These are phyloP conservation scores for Arachnopeziza araneosa DNA, from an alignment of 2,329 filamentous ascomycete genomes.

Conservation along the genomic window DNA sequence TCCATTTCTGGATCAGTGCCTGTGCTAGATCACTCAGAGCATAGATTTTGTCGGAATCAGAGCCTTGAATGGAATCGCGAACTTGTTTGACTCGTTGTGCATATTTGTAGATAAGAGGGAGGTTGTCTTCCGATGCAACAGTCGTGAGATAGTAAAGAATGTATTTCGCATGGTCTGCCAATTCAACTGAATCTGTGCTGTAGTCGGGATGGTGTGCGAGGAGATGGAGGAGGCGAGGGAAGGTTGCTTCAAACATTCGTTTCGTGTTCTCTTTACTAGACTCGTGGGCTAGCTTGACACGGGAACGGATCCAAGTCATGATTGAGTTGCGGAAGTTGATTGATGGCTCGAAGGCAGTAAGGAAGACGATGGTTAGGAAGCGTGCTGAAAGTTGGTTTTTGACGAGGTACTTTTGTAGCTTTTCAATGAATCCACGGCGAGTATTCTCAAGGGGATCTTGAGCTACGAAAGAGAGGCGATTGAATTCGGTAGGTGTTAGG, in stretches of 20 bases:
- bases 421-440: conserved; percentile 71
- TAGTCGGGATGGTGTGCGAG: conserved; percentile 95
- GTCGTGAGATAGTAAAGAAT: conserved; percentile 82
- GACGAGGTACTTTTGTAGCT: conserved; percentile 86
- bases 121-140: conserved; percentile 79
- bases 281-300: conserved; percentile 59
- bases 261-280: conserved; percentile 45
- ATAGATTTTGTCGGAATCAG: conserved; percentile 70
- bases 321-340: conserved; percentile 66
- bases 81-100: conserved; percentile 91
- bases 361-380: conserved; percentile 86
- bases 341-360: conserved; percentile 85
- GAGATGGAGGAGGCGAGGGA: conserved; percentile 78
- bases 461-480: conserved; percentile 71
- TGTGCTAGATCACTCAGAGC: conserved; percentile 84
- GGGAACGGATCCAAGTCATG: conserved; percentile 83
- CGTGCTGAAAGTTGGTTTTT: conserved; percentile 63
- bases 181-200: conserved; percentile 55
- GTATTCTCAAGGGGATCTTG: conserved; percentile 74
- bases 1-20: conserved; percentile 75
- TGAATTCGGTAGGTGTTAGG: conserved; percentile 69
- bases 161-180: conserved; percentile 81
- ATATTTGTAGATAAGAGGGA: conserved; percentile 85
- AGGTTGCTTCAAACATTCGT: conserved; percentile 70
- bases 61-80: conserved; percentile 66